Percentiles rank a stretch among this genome's conserved stretches.
These are phyloP conservation scores for Penicillium hordei DNA, from an alignment of 2,329 filamentous ascomycete genomes.

Conservation along the genomic window DNA sequence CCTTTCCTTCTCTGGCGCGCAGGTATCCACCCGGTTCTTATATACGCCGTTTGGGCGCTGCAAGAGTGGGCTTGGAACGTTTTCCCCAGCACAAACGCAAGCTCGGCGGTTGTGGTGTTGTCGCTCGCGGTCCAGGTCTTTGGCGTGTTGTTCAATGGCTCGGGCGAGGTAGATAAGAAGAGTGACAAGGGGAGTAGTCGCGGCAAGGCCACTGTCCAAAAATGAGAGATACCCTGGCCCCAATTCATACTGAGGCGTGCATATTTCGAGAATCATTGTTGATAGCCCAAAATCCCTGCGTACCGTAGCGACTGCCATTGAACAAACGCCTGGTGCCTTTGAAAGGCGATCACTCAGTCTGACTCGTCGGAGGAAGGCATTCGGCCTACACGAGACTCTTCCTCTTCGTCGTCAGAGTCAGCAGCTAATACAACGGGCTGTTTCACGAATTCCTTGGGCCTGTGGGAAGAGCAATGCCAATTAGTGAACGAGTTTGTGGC, in stretches of 20 bases:
- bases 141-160: conserved; percentile 55
- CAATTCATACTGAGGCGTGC: background rate
- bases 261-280: background rate
- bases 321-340: conserved; percentile 1
- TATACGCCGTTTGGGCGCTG: conserved; percentile 68
- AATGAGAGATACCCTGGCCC: conserved; percentile 8
- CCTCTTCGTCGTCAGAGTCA: conserved; percentile 68
- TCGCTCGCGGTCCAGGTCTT: conserved; percentile 67
- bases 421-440: conserved; percentile 62
- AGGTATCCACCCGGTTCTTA: conserved; percentile 64
- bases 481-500: conserved; percentile 11
- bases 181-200: conserved; percentile 16
- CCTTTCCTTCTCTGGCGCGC: conserved; percentile 84
- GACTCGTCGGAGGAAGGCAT: conserved; percentile 82
- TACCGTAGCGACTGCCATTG: background rate
- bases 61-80: conserved; percentile 96
- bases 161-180: conserved; percentile 23
- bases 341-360: conserved; percentile 46
- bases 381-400: conserved; percentile 77
- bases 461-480: conserved; percentile 36
- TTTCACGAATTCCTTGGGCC: conserved; percentile 78
- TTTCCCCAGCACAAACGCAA: conserved; percentile 73
- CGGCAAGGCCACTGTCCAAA: conserved; percentile 27
- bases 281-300: background rate
- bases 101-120: conserved; percentile 67